phyloP scores from a whole-genome alignment of 2,329 filamentous ascomycete genomes.

The Penicillium sp. region DNA sequence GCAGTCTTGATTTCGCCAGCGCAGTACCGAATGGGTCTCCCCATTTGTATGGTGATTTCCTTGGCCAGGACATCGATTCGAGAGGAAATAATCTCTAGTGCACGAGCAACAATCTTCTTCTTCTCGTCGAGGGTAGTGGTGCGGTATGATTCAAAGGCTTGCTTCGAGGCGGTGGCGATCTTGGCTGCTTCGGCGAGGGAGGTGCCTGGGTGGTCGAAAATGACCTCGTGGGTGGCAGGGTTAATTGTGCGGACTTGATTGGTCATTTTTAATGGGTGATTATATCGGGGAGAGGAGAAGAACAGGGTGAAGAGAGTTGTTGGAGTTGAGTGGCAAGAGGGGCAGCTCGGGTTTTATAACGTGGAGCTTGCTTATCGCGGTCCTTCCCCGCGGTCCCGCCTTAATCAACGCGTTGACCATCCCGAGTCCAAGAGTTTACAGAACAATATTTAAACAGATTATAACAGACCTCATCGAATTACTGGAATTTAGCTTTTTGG shows the following conservation, averaged over 20 bases:
- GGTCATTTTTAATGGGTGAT: slow-evolving; percentile 17
- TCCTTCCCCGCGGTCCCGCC: slow-evolving; percentile 6
- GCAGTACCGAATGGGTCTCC: slow-evolving; percentile 81
- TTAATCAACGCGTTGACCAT: not conserved
- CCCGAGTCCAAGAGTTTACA: not conserved
- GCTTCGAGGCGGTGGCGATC: slow-evolving; percentile 29
- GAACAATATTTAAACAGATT: not conserved
- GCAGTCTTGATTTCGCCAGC: slow-evolving; percentile 80
- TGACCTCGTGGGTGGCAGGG: slow-evolving; percentile 78
- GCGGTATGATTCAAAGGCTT: slow-evolving; percentile 55
- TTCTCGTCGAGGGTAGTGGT: slow-evolving; percentile 70
- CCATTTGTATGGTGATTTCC: slow-evolving; percentile 89
- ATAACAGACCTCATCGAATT: too few species aligned
- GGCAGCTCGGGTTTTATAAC: slow-evolving; percentile 3
- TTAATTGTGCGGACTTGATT: slow-evolving; percentile 67
- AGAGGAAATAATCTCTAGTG: slow-evolving; percentile 66
- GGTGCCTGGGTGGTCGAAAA: slow-evolving; percentile 75
- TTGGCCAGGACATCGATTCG: slow-evolving; percentile 74
- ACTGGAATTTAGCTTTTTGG: too few species aligned
- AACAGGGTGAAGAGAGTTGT: not conserved
- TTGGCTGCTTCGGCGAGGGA: slow-evolving; percentile 25
- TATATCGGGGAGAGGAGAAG: not conserved
- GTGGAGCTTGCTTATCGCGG: slow-evolving; percentile 10
- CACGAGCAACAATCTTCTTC: slow-evolving; percentile 77
- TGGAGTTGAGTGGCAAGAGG: not conserved